phyloP scores from a whole-genome alignment of 495 filamentous ascomycete genomes.

The Penicillium fimorum region DNA sequence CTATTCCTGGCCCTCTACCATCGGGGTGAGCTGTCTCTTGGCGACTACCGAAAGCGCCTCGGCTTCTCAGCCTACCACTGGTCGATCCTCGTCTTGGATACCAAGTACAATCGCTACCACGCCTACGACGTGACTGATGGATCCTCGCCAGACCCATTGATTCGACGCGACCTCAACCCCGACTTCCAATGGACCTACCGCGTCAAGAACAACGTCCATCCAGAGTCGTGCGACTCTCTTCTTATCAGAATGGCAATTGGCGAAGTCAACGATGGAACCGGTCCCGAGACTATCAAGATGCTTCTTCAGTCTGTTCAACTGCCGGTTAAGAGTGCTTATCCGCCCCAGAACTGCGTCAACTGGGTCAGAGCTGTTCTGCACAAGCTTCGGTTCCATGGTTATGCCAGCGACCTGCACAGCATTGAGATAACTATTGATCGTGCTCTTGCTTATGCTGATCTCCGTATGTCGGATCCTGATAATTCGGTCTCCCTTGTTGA shows the following conservation, averaged over 20 bases:
- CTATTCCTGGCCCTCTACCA: slow-evolving; percentile 18
- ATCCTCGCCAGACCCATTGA: not conserved
- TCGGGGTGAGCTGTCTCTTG: slow-evolving; percentile 20
- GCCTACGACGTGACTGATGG: slow-evolving; percentile 10
- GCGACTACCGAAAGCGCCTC: slow-evolving; percentile 13
- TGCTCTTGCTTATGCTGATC: slow-evolving; percentile 8
- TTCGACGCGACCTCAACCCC: not conserved
- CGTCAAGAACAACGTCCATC: not conserved
- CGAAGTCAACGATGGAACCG: not conserved
- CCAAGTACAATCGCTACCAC: not conserved
- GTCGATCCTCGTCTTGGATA: slow-evolving; percentile 16
- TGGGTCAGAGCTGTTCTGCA: slow-evolving; percentile 2
- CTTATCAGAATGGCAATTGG: slow-evolving; percentile 1
- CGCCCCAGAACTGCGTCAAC: slow-evolving; percentile 7
- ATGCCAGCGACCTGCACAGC: not conserved
- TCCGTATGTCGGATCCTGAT: not conserved
- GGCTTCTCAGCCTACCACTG: slow-evolving; percentile 22
- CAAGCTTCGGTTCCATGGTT: not conserved
- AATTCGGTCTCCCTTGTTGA: not conserved
- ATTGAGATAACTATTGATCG: not conserved
- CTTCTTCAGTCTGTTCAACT: not conserved
- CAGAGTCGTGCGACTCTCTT: not conserved
- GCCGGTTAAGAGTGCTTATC: not conserved
- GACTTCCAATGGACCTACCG: slow-evolving; percentile 7
- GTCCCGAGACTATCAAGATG: not conserved